Evolutionary conservation across 352 stramenopile species (phyloP).

Genomic region (Thraustochytrium sp.): DNA sequence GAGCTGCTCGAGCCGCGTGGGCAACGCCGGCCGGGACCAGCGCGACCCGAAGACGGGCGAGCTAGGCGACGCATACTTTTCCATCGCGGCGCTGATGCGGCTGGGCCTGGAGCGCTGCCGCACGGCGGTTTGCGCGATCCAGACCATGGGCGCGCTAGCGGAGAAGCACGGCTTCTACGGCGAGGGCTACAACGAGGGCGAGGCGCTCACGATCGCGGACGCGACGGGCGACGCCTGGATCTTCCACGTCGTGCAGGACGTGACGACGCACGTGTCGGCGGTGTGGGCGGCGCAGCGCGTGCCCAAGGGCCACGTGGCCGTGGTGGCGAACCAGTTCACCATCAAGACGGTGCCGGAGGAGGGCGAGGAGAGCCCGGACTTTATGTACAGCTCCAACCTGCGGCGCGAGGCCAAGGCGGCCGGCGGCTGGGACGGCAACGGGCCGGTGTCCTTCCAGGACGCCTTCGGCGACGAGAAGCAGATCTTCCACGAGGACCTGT

Average conservation of each 20-base stretch:
- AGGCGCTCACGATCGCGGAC: conserved; percentile 82
- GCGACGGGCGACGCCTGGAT: conserved; percentile 78
- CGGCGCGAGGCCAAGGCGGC: conserved; percentile 55
- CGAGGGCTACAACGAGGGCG: conserved; percentile 65
- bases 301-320: conserved; percentile 72
- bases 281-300: conserved; percentile 87
- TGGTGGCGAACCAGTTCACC: conserved; percentile 88
- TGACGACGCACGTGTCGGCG: conserved; percentile 74
- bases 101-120: conserved; percentile 75
- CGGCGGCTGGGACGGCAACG: conserved; percentile 33
- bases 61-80: conserved; percentile 66
- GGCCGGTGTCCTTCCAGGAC: conserved; percentile 33
- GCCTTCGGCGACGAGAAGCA: conserved; percentile 46
- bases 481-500: conserved; percentile 56
- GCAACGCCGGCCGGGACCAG: conserved; percentile 47
- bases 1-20: conserved; percentile 73
- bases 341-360: conserved; percentile 72
- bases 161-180: conserved; percentile 86
- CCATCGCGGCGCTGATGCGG: conserved; percentile 72
- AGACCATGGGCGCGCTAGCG: conserved; percentile 86
- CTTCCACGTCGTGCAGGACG: conserved; percentile 88
- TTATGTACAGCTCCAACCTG: conserved; percentile 71
- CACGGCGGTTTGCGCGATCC: conserved; percentile 69
- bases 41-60: conserved; percentile 57
- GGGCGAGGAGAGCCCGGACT: conserved; percentile 62